Percentiles rank a stretch among this genome's conserved stretches.
phyloP scores from a whole-genome alignment of 345 rosid genomes.

The Dipteronia sinensis region DNA sequence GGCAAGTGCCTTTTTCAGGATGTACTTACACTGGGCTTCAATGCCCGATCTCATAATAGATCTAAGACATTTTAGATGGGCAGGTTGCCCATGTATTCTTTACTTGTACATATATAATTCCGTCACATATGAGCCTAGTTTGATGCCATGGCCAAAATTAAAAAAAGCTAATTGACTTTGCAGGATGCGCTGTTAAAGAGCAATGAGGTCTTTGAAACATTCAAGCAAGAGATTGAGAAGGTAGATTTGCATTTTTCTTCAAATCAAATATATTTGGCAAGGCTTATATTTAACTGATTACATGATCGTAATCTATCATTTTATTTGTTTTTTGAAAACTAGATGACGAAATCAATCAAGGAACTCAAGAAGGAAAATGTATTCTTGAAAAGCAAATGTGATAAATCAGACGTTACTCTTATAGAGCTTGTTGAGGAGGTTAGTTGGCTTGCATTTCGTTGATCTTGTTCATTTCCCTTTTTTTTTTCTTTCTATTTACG shows the following conservation, averaged over 20 bases:
- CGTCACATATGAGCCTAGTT: background rate
- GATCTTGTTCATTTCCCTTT: background rate
- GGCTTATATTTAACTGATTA: background rate
- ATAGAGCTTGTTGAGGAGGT: conserved; percentile 92
- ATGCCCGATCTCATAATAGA: background rate
- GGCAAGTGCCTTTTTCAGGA: background rate
- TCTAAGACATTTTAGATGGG: background rate
- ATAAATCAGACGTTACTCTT: conserved; percentile 75
- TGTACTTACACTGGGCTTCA: background rate
- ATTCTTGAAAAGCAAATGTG: conserved; percentile 86
- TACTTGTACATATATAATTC: background rate
- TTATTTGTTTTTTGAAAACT: conserved; percentile 7
- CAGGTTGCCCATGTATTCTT: background rate
- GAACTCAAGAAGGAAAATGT: conserved; percentile 83
- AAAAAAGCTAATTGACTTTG: conserved; percentile 27
- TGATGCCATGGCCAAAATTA: conserved; percentile 7
- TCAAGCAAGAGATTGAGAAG: conserved; percentile 93
- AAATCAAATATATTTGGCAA: background rate
- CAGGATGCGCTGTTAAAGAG: conserved; percentile 95
- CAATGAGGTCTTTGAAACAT: conserved; percentile 92
- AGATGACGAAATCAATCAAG: conserved; percentile 91
- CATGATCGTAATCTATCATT: conserved; percentile 6
- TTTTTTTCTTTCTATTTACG: background rate
- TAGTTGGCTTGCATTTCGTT: background rate
- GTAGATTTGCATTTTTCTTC: conserved; percentile 32